Evolutionary conservation across 2,329 filamentous ascomycete genomes (phyloP).

Genomic region (Beauveria pseudobassiana): DNA sequence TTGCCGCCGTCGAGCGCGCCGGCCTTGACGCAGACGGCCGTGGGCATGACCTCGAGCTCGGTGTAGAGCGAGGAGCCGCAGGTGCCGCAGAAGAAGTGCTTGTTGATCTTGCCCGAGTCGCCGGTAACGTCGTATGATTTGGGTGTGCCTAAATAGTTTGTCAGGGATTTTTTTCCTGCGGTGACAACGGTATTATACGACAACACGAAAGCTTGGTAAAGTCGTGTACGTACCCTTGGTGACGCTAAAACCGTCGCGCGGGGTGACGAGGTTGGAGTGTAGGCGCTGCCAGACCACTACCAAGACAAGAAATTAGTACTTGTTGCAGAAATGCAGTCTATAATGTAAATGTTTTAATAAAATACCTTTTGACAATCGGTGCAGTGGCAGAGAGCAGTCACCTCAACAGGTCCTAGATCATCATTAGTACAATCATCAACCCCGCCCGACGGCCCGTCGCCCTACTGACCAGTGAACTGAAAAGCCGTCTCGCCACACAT

Average conservation of each 20-base stretch:
- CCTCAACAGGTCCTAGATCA: conserved; percentile 30
- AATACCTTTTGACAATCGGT: conserved; percentile 45
- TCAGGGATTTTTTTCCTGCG: background rate
- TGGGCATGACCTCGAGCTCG: conserved; percentile 45
- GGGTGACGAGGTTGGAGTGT: conserved; percentile 47
- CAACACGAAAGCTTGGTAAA: background rate
- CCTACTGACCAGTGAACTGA: conserved; percentile 25
- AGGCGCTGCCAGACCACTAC: conserved; percentile 45
- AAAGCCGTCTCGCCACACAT: conserved; percentile 29
- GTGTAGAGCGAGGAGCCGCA: conserved; percentile 46
- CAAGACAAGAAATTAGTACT: background rate
- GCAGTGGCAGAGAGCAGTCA: conserved; percentile 45
- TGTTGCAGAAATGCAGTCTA: background rate
- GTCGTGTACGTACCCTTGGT: conserved; percentile 32
- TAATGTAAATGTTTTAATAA: too few relatives aligned
- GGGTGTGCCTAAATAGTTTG: conserved; percentile 30
- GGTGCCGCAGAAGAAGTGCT: conserved; percentile 46
- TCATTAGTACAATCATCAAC: background rate
- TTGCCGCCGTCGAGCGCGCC: conserved; percentile 42
- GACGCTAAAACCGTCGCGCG: conserved; percentile 37
- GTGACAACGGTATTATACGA: too few relatives aligned
- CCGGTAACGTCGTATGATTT: conserved; percentile 40
- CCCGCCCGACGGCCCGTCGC: background rate
- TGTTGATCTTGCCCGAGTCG: conserved; percentile 45
- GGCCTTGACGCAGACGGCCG: conserved; percentile 41